Evolutionary conservation across 164 flowering plant genomes (phyloP), one percentile per base, ranked within the genome.

Genomic region (Stephania japonica): DNA sequence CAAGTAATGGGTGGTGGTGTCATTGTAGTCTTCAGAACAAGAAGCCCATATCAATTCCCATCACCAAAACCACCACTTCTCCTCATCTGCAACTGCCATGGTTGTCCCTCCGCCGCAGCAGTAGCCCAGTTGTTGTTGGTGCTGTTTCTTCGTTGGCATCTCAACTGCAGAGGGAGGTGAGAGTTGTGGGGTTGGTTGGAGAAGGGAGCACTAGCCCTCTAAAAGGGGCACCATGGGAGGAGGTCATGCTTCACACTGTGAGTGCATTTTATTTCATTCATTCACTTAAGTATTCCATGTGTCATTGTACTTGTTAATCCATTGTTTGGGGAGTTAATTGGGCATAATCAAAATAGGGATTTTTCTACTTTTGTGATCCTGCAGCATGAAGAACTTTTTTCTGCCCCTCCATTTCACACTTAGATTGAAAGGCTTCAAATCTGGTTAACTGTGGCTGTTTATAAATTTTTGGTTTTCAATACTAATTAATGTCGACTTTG

Each of bases 21-120:
- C 95, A 0, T 97, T 97, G 43, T 97, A 92, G 74, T 91, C 91
- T 85, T 97, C 97, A 2, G 99, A 97, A 23, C 92, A 94, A 32
- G 38, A 32, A 32, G 38, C 38, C 38, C 38, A 64, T 97, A 94
- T 76, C 99, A 94, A 66, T 94, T 94, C 61, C 99, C 99, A 6
- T 94, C 97, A 2, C 75, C 99, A 94, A 81, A 91, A 89, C 81
- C 99, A 94, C 83, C 83, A 92, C 6, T 94, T 92, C 74, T 2
- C 38, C 38, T 32, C 38, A 32, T 32, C 38, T 32, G 2, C 38
- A 32, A 2, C 38, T 32, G 2, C 38, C 38, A 32, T 4, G 38
- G 38, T 4, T 32, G 38, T 0, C 38, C 38, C 38, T 32, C 38
- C n/a, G n/a, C n/a, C n/a, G n/a, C n/a, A n/a, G n/a, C n/a, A n/a